Base-by-base conservation (phyloP, 2,329 filamentous ascomycete species). In the Colletotrichum limetticola region DNA sequence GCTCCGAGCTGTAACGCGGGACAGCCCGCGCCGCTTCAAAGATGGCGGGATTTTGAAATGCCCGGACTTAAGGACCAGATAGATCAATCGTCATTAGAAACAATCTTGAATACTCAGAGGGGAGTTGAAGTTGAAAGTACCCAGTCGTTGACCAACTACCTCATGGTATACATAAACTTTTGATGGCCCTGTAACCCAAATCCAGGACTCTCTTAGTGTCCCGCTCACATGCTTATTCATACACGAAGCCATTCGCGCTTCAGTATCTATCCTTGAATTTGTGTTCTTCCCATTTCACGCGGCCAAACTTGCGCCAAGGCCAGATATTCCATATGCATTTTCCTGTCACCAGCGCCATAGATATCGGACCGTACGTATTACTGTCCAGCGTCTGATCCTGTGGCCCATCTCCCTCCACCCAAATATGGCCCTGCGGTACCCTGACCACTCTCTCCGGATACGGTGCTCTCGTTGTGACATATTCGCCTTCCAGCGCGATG, bases 371-470 rank as follows among this genome's bases (percentile, higher is more conserved):
- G 82, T 97, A 98, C 14, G 91, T 91, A 83, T 98, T 97, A 82
- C 95, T 98, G 84, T 99, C 97, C 72, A 92, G 82, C 68, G 91
- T 94, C 77, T 90, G 89, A 63, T 89, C 87, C 77, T 90, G 89
- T 78, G 89, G 89, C 14, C 93, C 95, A 80, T 99, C 97, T 1
- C 97, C 97, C 81, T 98, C 96, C 1, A 99, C 91, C 97, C 97
- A 99, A 32, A 98, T 88, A 84, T 98, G 95, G 22, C 95, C 95
- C 74, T 88, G 88, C 5, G 95, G 96, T 26, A 99, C 90, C 74
- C 88, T 87, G 58, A 93, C 85, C 9, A 82, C 86, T 1, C 84
- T 77, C 19, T 86, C 81, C 9, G 90, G 87, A 79, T 91, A 93
- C 22, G 91, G 91, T 66, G 85, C 82, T 70, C 89, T 87, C 53